Evolutionary conservation across 108 stramenopile species (phyloP), one percentile per base, ranked within the genome.

Genomic region (Schizochytrium sp.): DNA sequence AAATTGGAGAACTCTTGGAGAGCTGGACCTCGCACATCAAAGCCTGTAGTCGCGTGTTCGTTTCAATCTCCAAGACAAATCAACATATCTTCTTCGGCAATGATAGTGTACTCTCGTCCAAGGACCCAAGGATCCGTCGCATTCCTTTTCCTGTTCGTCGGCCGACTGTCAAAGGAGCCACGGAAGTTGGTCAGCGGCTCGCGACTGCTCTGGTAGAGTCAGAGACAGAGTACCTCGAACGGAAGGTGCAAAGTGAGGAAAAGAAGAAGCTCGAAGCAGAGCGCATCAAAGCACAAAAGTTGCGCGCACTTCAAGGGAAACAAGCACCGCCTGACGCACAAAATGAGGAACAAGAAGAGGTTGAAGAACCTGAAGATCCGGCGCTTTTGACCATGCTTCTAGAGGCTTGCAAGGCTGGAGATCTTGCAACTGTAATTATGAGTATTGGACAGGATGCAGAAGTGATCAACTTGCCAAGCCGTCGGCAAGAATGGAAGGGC

Each of bases 51-150:
- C 76, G 76, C 2, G 47, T 83, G 7, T 83, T 83, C 28, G n/a
- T 83, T 5, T 83, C 76, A n/a, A 55, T 83, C 50, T 47, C 45
- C 76, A 83, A 83, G 53, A 83, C 76, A 10, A 83, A 83, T 28
- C 76, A 83, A 53, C 76, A 83, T 53, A 83, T 83, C 2, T 83
- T 83, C 76, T 83, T 83, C 47, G 10, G 53, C 17, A 55, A 83
- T 3, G 76, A 83, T 2, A 42, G 8, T 10, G 15, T 83, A 0
- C 76, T 83, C 38, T 55, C 50, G 50, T 83, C 76, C 10, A 83
- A 83, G n/a, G 76, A 83, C 47, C 50, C 76, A 5, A 47, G 76
- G 7, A 53, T 83, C 5, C 76, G 76, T 53, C 19, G 76, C n/a
- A 83, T 83, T n/a, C 76, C 76, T 10, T 83, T 83, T 83, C 50